A percentile compares a stretch with the other conserved stretches of the same genome.
These are phyloP conservation scores for Phylloporus sp. DNA, from an alignment of 768 basidiomycete species.

Conservation along the genomic window DNA sequence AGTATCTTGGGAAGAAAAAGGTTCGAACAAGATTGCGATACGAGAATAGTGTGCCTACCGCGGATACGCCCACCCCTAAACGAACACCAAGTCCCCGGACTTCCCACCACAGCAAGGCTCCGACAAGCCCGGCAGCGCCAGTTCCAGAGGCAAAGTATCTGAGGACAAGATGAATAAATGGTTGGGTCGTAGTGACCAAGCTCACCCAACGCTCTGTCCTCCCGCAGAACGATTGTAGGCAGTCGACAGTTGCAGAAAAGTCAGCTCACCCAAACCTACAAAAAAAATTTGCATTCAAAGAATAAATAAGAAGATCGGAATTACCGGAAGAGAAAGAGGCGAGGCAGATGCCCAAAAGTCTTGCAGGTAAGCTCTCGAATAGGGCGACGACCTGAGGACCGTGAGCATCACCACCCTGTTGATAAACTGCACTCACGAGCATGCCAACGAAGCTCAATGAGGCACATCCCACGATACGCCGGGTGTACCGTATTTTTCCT, in stretches of 20 bases:
- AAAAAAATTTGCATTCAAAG: slow-evolving; percentile 1
- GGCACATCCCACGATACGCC: slow-evolving; percentile 72
- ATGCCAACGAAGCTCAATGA: slow-evolving; percentile 75
- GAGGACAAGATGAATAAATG: neutral
- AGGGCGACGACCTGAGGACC: slow-evolving; percentile 64
- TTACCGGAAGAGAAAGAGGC: slow-evolving; percentile 86
- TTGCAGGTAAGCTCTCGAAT: slow-evolving; percentile 57
- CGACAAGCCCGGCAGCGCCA: slow-evolving; percentile 88
- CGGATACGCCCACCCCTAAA: slow-evolving; percentile 75
- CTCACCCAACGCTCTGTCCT: slow-evolving; percentile 78
- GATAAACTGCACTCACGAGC: slow-evolving; percentile 52
- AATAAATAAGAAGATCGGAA: slow-evolving; percentile 1
- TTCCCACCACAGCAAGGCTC: slow-evolving; percentile 94
- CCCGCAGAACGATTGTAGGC: slow-evolving; percentile 69
- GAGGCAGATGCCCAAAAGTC: slow-evolving; percentile 74
- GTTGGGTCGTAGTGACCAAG: neutral
- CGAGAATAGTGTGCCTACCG: slow-evolving; percentile 43
- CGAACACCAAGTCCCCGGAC: slow-evolving; percentile 80
- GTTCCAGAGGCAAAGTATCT: slow-evolving; percentile 94
- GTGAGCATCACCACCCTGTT: neutral
- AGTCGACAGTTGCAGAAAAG: slow-evolving; percentile 90
- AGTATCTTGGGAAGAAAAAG: slow-evolving; percentile 50
- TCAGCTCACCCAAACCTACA: slow-evolving; percentile 86
- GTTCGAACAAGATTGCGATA: neutral
- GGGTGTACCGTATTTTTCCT: slow-evolving; percentile 77